Evolutionary conservation across 176 grass and related monocot species (phyloP), one percentile per base, ranked within the genome.

Genomic region (Leersia perrieri): DNA sequence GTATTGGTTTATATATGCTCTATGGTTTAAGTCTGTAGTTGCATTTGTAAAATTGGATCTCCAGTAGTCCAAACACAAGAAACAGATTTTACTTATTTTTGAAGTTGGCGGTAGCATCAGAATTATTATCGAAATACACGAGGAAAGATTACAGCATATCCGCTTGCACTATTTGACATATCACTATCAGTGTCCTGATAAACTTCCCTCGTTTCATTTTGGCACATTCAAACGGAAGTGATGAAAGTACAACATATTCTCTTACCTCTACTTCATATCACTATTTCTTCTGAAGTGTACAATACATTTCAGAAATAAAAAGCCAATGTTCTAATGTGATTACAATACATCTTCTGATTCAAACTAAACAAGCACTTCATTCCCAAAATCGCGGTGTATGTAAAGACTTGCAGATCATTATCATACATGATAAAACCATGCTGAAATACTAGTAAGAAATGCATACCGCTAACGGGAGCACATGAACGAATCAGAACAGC

Each of bases 401-500:
- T n/a, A n/a, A n/a, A n/a, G n/a, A n/a, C n/a, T n/a, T n/a, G n/a
- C n/a, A n/a, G n/a, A n/a, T n/a, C n/a, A n/a, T n/a, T n/a, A 67
- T 10, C 13, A 78, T 9, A 64, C 22, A 51, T 51, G 47, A 51
- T 51, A 22, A 4, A 4, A 47, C 25, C 20, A 45, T 12, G 66
- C 16, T 31, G 18, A 20, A 60, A 68, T 33, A 11, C 20, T 55
- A 42, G 33, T 11, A 29, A 68, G 72, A 15, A 42, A 70, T 16
- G 26, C 55, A 18, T 89, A 98, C 95, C 92, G 0, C 75, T 84
- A 81, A 94, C 85, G 20, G 95, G 95, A 71, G 92, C 60, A 85
- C 95, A 98, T 0, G 95, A 88, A 16, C 95, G 88, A 77, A 98
- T 95, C 82, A 98, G 74, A 61, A 98, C 95, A 60, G 92, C 95